Evolutionary conservation across 148 eudicot genomes (phyloP).

Genomic region (Gaultheria prostrata): DNA sequence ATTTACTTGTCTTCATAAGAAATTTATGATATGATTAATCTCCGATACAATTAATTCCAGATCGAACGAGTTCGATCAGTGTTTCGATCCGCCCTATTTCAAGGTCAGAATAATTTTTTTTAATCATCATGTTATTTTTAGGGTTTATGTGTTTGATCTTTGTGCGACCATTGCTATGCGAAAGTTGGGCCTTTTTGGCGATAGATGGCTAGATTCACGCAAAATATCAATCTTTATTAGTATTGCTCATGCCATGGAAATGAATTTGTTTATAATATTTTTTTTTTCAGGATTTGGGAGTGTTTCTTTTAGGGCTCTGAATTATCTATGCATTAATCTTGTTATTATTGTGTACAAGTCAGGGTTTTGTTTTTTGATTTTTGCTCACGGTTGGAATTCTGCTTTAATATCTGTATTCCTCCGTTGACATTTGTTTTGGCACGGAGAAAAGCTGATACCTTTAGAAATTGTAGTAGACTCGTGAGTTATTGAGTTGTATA

Average conservation of each 20-base stretch:
- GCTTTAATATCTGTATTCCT: background rate
- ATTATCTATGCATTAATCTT: background rate
- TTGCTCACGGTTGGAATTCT: background rate
- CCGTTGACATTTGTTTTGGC: background rate
- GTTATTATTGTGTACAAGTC: background rate
- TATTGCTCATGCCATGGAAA: background rate
- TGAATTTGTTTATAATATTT: background rate
- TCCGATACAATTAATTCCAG: background rate
- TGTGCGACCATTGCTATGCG: background rate
- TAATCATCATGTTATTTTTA: background rate
- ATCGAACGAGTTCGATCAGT: background rate
- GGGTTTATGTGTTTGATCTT: conserved; percentile 6
- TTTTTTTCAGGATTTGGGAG: background rate
- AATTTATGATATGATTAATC: background rate
- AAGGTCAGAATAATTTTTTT: background rate
- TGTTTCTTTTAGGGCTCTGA: background rate
- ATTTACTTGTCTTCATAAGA: background rate
- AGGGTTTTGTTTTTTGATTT: background rate
- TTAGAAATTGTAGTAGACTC: background rate
- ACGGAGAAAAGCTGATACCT: background rate
- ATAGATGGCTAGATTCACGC: background rate
- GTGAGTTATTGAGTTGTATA: background rate
- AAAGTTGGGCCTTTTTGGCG: background rate
- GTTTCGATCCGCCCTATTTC: background rate
- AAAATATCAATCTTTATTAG: background rate